Conservation (phyloP, 2,329 filamentous ascomycete species). For the Drechslerella dactyloides region DNA sequence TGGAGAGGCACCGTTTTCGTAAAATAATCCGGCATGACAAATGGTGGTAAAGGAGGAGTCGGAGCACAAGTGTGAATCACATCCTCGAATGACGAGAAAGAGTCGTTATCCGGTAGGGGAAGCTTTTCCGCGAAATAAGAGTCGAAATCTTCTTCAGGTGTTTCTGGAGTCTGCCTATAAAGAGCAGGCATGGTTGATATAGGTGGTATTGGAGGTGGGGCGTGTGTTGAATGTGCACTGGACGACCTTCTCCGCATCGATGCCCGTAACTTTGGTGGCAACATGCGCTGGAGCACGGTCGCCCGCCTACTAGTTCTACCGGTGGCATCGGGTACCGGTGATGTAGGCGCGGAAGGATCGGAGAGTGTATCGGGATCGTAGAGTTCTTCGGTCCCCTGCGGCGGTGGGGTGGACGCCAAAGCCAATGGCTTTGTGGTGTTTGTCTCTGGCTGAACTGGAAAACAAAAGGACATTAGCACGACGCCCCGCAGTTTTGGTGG, state of each 20-base stretch:
- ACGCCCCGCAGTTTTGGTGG: not conserved
- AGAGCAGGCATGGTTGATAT: constrained; percentile 53
- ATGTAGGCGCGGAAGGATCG: constrained; percentile 53
- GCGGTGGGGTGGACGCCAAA: constrained; percentile 3
- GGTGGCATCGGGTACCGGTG: constrained; percentile 51
- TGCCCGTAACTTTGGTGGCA: constrained; percentile 54
- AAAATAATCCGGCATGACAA: constrained; percentile 50
- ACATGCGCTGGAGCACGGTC: constrained; percentile 54
- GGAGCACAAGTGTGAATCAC: constrained; percentile 37
- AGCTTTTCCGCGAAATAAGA: constrained; percentile 49
- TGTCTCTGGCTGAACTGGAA: constrained; percentile 14
- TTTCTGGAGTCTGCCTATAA: constrained; percentile 49
- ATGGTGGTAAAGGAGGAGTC: constrained; percentile 31
- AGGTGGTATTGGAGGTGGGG: constrained; percentile 51
- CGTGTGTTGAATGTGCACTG: constrained; percentile 50
- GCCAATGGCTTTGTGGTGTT: constrained; percentile 1
- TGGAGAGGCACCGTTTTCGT: constrained; percentile 41
- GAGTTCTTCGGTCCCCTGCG: constrained; percentile 49
- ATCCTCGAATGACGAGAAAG: constrained; percentile 51
- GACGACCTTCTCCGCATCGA: constrained; percentile 54
- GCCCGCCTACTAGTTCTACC: constrained; percentile 51
- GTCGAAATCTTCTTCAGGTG: constrained; percentile 54
- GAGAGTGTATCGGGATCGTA: constrained; percentile 55
- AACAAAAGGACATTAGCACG: constrained; percentile 8
- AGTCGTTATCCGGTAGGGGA: constrained; percentile 42